A percentile compares a stretch with the other conserved stretches of the same genome.
Evolutionary conservation across 2,329 filamentous ascomycete species (phyloP).

Genomic region (Exserohilum rostratum): DNA sequence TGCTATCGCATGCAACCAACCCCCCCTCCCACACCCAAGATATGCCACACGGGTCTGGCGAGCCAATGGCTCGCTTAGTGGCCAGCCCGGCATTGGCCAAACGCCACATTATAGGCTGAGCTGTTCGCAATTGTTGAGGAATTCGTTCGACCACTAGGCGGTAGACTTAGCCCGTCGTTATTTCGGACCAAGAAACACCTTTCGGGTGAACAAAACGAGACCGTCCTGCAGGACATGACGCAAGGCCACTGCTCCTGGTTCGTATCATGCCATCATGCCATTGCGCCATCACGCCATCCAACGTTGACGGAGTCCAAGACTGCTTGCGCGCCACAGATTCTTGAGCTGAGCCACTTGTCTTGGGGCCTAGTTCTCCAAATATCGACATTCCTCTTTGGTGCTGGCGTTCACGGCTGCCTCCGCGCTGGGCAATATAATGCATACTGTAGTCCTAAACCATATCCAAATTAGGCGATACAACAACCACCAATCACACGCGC

Average conservation of each 20-base stretch:
- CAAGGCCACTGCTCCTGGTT: background rate
- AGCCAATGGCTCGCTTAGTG: slow-evolving; percentile 4
- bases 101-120: slow-evolving; percentile 16
- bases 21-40: slow-evolving; percentile 9
- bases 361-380: background rate
- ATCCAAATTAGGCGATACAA: slow-evolving; percentile 26
- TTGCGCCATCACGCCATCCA: background rate
- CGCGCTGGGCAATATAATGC: slow-evolving; percentile 19
- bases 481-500: slow-evolving; percentile 26
- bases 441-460: slow-evolving; percentile 21
- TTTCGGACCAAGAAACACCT: background rate
- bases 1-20: slow-evolving; percentile 10
- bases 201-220: slow-evolving; percentile 1
- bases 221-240: slow-evolving; percentile 15
- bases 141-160: slow-evolving; percentile 6
- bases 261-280: background rate
- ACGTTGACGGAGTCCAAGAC: background rate
- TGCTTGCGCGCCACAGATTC: background rate
- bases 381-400: background rate
- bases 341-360: background rate
- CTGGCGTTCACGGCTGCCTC: background rate
- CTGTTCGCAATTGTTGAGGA: slow-evolving; percentile 4
- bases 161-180: slow-evolving; percentile 5
- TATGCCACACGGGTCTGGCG: slow-evolving; percentile 10
- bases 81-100: slow-evolving; percentile 8